Evolutionary conservation across 2,329 filamentous ascomycete species (phyloP), one percentile per base, ranked within the genome.

Genomic region (Diplocarpon mali): DNA sequence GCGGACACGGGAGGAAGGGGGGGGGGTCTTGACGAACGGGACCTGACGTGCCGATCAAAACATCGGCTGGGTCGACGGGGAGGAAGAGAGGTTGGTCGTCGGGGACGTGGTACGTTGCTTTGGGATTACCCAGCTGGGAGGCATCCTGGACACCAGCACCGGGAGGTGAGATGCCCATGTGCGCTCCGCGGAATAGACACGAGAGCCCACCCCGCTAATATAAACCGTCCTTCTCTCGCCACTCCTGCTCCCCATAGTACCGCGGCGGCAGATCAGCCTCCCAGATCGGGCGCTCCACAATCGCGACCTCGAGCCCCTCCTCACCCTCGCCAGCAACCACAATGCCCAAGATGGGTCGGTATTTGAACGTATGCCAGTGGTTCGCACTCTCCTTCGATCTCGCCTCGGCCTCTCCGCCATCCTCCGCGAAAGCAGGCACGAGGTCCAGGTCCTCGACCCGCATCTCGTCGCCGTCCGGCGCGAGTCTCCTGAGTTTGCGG

Each of bases 281-380:
- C 78, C 83, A 90, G 54, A 80, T 72, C 16, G 90, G 89, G 57
- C 89, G 71, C 69, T 96, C 92, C n/a, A 96, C 80, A 43, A 96
- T 69, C 2, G 87, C 89, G 38, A 95, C 84, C 65, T 98, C 92
- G 4, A 84, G 65, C 48, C 54, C 57, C 12, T 66, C 62, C 15
- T 53, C 55, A 42, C 57, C 58, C 29, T 35, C 53, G 44, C 44
- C 53, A 51, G 73, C 64, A 35, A 69, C 68, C 30, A 77, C 72
- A 31, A 80, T 66, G 43, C 89, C 92, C 49, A 98, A 70, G 55
- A 98, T 88, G n/a, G 89, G 85, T 47, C 89, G 76, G 65, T 96
- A 98, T 65, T 94, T 93, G 71, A 84, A 88, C 5, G 89, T 94
- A 61, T 81, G 78, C 86, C 88, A 96, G 16, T 44, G 30, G 31